These are phyloP conservation scores for Epicoccum sorghinum DNA, from an alignment of 2,329 filamentous ascomycete genomes.

Conservation along the genomic window DNA sequence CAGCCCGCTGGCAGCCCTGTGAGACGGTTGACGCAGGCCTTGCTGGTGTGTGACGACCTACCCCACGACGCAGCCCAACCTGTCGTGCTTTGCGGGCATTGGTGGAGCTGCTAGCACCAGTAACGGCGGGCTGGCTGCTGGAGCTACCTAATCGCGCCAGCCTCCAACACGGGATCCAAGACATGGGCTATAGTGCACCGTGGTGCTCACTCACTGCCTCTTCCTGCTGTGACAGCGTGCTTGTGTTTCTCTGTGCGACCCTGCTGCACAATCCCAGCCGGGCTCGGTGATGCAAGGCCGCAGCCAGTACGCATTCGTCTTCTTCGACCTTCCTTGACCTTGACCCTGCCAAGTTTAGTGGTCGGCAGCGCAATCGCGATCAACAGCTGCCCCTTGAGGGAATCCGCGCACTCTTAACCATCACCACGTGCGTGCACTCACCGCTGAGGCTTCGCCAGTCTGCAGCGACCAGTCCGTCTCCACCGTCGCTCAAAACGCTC, in stretches of 20 bases:
- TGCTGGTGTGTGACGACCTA: constrained; percentile 1
- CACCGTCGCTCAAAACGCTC: constrained; percentile 8
- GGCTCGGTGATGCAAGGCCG: constrained; percentile 15
- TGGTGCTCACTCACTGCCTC: constrained; percentile 1
- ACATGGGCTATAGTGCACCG: constrained; percentile 7
- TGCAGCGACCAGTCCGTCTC: constrained; percentile 10
- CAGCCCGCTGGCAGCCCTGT: constrained; percentile 5
- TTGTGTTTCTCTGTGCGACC: constrained; percentile 4
- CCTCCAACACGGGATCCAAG: constrained; percentile 15
- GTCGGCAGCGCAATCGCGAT: constrained; percentile 14
- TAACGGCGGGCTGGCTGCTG: not conserved
- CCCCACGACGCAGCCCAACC: constrained; percentile 12
- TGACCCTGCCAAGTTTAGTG: constrained; percentile 15
- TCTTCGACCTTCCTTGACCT: not conserved
- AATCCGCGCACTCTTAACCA: constrained; percentile 11
- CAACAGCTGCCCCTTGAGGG: constrained; percentile 20
- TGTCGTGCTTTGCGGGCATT: constrained; percentile 5
- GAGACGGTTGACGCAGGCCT: constrained; percentile 6
- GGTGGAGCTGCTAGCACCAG: constrained; percentile 13
- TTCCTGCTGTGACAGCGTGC: not conserved
- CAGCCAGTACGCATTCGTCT: constrained; percentile 15
- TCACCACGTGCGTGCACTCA: constrained; percentile 4
- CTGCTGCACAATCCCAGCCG: constrained; percentile 2
- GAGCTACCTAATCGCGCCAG: constrained; percentile 12
- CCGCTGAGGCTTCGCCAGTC: not conserved